phyloP scores from a whole-genome alignment of 495 filamentous ascomycete genomes.

The Haplographium delicatum region DNA sequence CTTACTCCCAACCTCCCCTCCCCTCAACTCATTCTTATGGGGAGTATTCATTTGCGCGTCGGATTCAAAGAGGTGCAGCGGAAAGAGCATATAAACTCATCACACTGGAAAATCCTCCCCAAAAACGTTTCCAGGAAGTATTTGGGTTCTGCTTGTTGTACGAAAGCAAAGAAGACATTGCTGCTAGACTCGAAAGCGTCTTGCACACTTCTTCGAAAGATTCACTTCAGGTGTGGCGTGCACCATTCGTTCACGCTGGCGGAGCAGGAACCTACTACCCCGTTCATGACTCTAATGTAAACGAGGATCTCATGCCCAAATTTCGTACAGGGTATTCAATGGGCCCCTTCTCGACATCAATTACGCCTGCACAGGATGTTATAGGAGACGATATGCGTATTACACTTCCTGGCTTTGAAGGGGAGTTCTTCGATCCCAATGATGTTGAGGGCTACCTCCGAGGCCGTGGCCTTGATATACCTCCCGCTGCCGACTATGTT shows the following conservation, averaged over 20 bases:
- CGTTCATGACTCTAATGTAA: slow-evolving; percentile 30
- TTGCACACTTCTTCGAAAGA: slow-evolving; percentile 37
- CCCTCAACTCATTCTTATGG: slow-evolving; percentile 48
- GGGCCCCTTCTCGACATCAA: slow-evolving; percentile 32
- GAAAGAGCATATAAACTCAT: slow-evolving; percentile 63
- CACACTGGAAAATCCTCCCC: slow-evolving; percentile 44
- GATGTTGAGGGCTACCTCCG: slow-evolving; percentile 68
- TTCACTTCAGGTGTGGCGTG: slow-evolving; percentile 52
- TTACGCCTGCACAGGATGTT: slow-evolving; percentile 20
- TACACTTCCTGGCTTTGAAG: slow-evolving; percentile 46
- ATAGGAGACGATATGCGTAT: slow-evolving; percentile 37
- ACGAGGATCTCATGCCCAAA: slow-evolving; percentile 29
- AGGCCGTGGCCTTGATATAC: slow-evolving; percentile 52
- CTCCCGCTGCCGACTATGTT: slow-evolving; percentile 45
- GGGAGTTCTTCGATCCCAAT: slow-evolving; percentile 68
- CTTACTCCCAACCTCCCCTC: slow-evolving; percentile 25
- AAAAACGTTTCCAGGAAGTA: slow-evolving; percentile 43
- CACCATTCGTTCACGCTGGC: slow-evolving; percentile 61
- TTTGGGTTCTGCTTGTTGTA: slow-evolving; percentile 64
- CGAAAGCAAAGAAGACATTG: slow-evolving; percentile 35
- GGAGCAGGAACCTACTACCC: slow-evolving; percentile 63
- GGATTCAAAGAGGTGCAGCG: slow-evolving; percentile 59
- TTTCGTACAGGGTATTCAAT: slow-evolving; percentile 34
- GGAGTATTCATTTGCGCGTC: slow-evolving; percentile 66
- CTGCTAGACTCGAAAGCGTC: slow-evolving; percentile 33